These are phyloP conservation scores for Ottelia alismoides DNA, from an alignment of 106 monocot species.

Conservation along the genomic window DNA sequence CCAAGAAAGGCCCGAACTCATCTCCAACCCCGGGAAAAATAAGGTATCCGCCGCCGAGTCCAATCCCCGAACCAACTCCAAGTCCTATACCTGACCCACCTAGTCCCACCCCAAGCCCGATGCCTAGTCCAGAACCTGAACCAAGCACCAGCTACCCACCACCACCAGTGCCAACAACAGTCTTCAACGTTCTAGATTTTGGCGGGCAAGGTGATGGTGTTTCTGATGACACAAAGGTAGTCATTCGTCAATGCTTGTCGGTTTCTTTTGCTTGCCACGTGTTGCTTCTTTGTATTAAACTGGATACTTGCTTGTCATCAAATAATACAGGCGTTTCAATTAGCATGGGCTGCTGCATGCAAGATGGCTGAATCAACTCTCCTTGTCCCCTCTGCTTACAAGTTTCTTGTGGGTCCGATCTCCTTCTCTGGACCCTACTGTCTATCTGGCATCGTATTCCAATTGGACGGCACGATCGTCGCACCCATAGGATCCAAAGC, in stretches of 20 bases:
- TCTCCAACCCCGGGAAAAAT: not conserved
- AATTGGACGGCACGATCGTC: constrained; percentile 38
- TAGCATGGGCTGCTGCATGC: constrained; percentile 52
- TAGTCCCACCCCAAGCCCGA: not conserved
- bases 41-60: not conserved
- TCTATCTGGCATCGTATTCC: constrained; percentile 42
- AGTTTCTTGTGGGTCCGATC: constrained; percentile 45
- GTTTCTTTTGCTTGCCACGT: not conserved
- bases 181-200: constrained; percentile 6
- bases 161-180: not conserved
- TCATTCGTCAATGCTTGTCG: not conserved
- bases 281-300: not conserved
- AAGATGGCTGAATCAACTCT: constrained; percentile 36
- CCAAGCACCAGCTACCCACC: not conserved
- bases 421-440: constrained; percentile 52
- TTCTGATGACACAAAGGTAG: constrained; percentile 10
- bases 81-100: not conserved
- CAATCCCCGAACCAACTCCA: not conserved
- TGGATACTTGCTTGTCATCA: not conserved
- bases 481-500: constrained; percentile 25
- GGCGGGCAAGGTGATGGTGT: constrained; percentile 5
- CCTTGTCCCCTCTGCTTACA: constrained; percentile 18
- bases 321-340: constrained; percentile 41
- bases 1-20: not conserved
- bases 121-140: not conserved